Base-by-base conservation (phyloP, 345 rosid species). In the Trapa bicornis region DNA sequence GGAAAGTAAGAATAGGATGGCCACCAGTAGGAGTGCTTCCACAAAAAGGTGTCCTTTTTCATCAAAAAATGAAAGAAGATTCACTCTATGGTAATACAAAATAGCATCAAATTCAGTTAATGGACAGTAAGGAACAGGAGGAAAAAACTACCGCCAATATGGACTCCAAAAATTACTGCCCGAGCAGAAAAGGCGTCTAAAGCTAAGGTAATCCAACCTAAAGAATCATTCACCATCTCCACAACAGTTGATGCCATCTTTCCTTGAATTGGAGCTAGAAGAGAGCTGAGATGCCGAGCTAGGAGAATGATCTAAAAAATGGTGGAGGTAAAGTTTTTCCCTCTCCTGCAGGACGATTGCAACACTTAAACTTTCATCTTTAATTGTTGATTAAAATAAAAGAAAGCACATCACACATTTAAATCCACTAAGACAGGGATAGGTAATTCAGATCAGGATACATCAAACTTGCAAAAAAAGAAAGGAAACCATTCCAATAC, bases 141-240 rank as follows among this genome's bases (percentile, higher is more conserved):
- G 68, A 35, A 16, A 14, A 6, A 45, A 41, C 7, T 72, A 89
- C 96, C 85, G 68, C 87, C 89, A 67, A 92, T 86, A 33, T 78
- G 91, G 67, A 90, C 81, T 65, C 98, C 98, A 12, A 92, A 92
- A 58, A 92, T 79, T 64, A 92, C 93, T 33, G 89, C 89, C 68
- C 86, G 74, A 60, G 96, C 88, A 32, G 91, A 81, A 60, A 96
- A 88, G 75, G 81, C 89, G 80, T 88, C 86, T 37, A 89, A 80
- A 70, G 83, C 83, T 66, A 74, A 42, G 13, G 74, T 84, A 50
- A 83, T 74, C 91, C 91, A 81, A 50, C 75, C 78, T 22, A 89
- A 58, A 50, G 83, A 66, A 6, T 79, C 69, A 66, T 83, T 86
- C 79, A 79, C 74, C 63, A 85, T 65, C 66, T 80, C 80, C 67